A percentile compares a stretch with the other conserved stretches of the same genome.
phyloP scores from a whole-genome alignment of 306 rosid genomes.

The Begonia masoniana region DNA sequence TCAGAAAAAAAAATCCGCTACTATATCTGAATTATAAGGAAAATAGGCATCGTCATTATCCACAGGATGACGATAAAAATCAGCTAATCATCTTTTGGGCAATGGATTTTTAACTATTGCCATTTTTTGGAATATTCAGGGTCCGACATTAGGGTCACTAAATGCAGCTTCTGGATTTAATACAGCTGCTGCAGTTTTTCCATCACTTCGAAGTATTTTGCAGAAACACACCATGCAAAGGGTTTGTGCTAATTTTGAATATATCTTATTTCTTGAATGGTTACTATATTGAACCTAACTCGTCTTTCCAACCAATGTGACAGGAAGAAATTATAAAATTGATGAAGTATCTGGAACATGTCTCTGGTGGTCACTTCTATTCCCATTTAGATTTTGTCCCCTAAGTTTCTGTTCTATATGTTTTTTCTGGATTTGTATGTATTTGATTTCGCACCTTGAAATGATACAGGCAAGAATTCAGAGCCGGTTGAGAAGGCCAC shows the following conservation, averaged over 20 bases:
- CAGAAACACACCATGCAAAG: constrained; percentile 75
- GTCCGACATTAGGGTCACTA: constrained; percentile 36
- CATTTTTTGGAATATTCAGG: constrained; percentile 42
- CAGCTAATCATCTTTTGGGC: constrained; percentile 38
- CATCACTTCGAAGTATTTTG: constrained; percentile 59
- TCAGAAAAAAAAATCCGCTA: too few relatives aligned
- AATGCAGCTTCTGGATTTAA: constrained; percentile 42
- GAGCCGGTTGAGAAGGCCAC: constrained; percentile 45
- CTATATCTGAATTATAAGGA: too few relatives aligned
- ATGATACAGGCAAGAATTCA: constrained; percentile 39
- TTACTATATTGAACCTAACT: too few relatives aligned
- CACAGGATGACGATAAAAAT: too few relatives aligned
- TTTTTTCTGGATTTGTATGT: neutral
- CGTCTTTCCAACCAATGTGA: constrained; percentile 10
- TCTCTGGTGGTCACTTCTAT: constrained; percentile 37
- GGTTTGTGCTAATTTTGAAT: constrained; percentile 26
- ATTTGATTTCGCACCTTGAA: constrained; percentile 8
- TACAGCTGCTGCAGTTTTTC: constrained; percentile 42
- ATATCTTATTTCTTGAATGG: neutral
- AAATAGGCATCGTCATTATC: too few relatives aligned
- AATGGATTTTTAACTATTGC: constrained; percentile 44
- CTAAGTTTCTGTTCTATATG: constrained; percentile 9
- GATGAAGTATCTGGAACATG: constrained; percentile 71
- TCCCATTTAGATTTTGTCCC: constrained; percentile 3
- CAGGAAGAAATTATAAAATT: constrained; percentile 83